Percentiles rank a stretch among this genome's conserved stretches.
Conservation (phyloP, 441 rosid genomes). For the Populus hybrid region DNA sequence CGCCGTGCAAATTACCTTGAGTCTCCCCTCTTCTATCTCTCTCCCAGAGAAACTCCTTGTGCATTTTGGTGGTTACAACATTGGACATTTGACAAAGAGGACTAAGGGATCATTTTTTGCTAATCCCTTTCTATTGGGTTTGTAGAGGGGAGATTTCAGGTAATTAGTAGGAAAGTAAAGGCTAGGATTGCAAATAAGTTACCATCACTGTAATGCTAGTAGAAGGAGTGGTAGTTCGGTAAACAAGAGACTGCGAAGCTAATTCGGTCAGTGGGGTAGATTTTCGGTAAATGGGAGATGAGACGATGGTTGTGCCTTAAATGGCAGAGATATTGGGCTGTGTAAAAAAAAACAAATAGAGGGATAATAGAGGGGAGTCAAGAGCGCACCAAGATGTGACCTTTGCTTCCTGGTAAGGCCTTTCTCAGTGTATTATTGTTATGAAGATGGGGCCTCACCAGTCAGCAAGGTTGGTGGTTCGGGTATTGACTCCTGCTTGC, state of each 20-base stretch:
- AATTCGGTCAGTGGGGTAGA: neutral
- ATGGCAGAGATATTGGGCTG: neutral
- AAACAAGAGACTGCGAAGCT: conserved; percentile 18
- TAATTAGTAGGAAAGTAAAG: conserved; percentile 26
- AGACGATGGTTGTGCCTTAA: neutral
- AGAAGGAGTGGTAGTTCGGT: conserved; percentile 19
- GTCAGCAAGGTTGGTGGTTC: conserved; percentile 76
- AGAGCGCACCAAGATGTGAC: conserved; percentile 77
- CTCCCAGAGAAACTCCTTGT: neutral
- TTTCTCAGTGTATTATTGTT: no score
- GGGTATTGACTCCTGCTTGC: conserved; percentile 92
- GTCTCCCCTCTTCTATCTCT: conserved; percentile 29
- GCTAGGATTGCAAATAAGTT: neutral
- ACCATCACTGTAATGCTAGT: neutral
- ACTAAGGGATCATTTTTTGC: neutral
- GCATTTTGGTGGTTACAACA: neutral
- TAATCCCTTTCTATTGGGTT: neutral
- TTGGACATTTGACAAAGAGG: neutral
- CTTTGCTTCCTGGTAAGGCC: conserved; percentile 40
- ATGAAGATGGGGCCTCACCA: conserved; percentile 19
- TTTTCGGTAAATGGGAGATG: neutral
- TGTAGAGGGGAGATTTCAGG: conserved; percentile 41
- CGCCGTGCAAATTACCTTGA: conserved; percentile 34
- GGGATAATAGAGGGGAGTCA: conserved; percentile 51
- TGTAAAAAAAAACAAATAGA: neutral